These are phyloP conservation scores for Pseudocohnilembus persalinus DNA, from an alignment of 169 alveolate genomes.

Conservation along the genomic window DNA sequence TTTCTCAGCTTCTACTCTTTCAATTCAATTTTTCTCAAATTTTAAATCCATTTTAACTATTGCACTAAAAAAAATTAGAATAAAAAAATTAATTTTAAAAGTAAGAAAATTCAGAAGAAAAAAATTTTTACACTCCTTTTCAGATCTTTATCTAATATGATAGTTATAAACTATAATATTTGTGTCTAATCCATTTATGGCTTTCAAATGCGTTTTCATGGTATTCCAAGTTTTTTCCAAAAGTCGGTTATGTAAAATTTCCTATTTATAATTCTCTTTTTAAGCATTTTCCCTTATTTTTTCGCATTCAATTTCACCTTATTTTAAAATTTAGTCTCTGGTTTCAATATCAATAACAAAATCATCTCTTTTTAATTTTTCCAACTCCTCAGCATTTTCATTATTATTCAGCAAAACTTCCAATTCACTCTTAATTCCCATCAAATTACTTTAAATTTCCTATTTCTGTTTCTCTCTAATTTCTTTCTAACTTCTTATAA, in stretches of 20 bases:
- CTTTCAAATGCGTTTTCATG: constrained; percentile 75
- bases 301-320: constrained; percentile 70
- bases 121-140: constrained; percentile 64
- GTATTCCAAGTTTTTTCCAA: constrained; percentile 79
- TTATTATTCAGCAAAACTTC: constrained; percentile 68
- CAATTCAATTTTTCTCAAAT: constrained; percentile 52
- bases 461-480: constrained; percentile 56
- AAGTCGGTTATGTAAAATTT: constrained; percentile 70
- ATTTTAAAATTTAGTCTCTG: constrained; percentile 61
- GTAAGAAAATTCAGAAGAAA: too few relatives aligned
- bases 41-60: constrained; percentile 25
- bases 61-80: constrained; percentile 35
- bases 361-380: constrained; percentile 81
- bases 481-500: constrained; percentile 46
- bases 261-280: constrained; percentile 69
- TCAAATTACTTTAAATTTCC: constrained; percentile 60
- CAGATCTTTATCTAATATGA: constrained; percentile 70
- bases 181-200: constrained; percentile 59
- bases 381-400: constrained; percentile 81
- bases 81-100: constrained; percentile 48
- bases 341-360: constrained; percentile 80
- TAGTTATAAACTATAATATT: constrained; percentile 72
- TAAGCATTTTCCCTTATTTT: constrained; percentile 71
- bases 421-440: constrained; percentile 67
- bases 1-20: constrained; percentile 65